Conservation (phyloP, 2,329 filamentous ascomycete genomes). For the Ophiostoma piceae region DNA sequence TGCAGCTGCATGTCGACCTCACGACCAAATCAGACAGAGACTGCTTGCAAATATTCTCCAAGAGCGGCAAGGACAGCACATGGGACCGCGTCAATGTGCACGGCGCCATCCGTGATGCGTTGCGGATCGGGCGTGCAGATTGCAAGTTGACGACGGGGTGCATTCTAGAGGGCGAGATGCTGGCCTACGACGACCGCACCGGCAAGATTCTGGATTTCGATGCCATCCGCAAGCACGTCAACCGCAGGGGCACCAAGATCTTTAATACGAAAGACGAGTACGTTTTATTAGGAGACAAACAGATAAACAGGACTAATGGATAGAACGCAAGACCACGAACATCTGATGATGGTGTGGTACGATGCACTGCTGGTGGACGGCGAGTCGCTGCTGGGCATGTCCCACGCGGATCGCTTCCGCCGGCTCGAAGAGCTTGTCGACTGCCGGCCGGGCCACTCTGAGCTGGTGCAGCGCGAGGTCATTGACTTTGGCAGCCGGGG, state of each 20-base stretch:
- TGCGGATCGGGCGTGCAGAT: slow-evolving; percentile 54
- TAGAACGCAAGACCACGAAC: slow-evolving; percentile 38
- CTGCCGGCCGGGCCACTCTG: slow-evolving; percentile 55
- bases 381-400: slow-evolving; percentile 45
- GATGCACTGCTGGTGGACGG: slow-evolving; percentile 53
- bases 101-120: slow-evolving; percentile 56
- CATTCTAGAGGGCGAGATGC: slow-evolving; percentile 77
- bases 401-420: slow-evolving; percentile 56
- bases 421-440: slow-evolving; percentile 53
- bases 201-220: slow-evolving; percentile 67
- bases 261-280: slow-evolving; percentile 10
- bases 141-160: slow-evolving; percentile 60
- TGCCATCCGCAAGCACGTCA: slow-evolving; percentile 74
- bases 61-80: slow-evolving; percentile 86
- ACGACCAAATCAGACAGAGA: slow-evolving; percentile 42
- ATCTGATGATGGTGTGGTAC: slow-evolving; percentile 59
- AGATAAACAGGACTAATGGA: neutral
- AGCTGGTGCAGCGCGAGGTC: slow-evolving; percentile 60
- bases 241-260: slow-evolving; percentile 56
- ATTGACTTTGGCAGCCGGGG: slow-evolving; percentile 58
- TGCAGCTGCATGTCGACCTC: slow-evolving; percentile 77
- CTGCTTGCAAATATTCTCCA: slow-evolving; percentile 78
- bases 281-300: neutral
- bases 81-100: slow-evolving; percentile 60
- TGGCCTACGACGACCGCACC: slow-evolving; percentile 66